These are phyloP conservation scores for Fagus crenata DNA, from an alignment of 306 rosid genomes.

Conservation along the genomic window DNA sequence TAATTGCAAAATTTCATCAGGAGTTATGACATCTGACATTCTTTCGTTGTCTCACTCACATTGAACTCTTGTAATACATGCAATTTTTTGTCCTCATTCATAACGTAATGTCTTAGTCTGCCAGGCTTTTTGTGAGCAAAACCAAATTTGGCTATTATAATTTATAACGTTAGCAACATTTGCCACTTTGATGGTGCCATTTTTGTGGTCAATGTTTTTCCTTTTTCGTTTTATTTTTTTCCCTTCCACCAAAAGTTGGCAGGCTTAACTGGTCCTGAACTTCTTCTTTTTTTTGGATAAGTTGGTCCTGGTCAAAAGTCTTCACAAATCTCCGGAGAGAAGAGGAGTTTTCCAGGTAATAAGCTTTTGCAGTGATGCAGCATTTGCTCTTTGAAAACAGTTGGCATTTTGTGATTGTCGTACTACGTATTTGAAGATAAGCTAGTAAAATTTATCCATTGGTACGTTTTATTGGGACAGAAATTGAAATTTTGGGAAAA, in stretches of 20 bases:
- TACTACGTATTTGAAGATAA: constrained; percentile 25
- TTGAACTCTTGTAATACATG: not conserved
- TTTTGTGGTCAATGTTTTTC: not conserved
- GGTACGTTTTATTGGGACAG: too few species aligned
- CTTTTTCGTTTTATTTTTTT: not conserved
- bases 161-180: too few species aligned
- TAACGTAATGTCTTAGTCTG: not conserved
- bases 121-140: not conserved
- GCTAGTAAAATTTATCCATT: constrained; percentile 25
- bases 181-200: not conserved
- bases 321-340: constrained; percentile 22
- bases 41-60: not conserved
- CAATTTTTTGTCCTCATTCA: not conserved
- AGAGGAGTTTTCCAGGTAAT: constrained; percentile 31
- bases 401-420: constrained; percentile 33
- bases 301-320: constrained; percentile 8
- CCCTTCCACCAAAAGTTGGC: not conserved
- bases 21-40: not conserved
- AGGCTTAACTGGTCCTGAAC: not conserved
- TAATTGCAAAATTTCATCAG: not conserved
- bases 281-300: too few species aligned
- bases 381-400: constrained; percentile 38
- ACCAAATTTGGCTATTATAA: not conserved
- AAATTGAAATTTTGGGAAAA: too few species aligned
- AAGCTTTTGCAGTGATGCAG: constrained; percentile 41